Percentiles rank a stretch among this genome's conserved stretches.
Evolutionary conservation across 2,329 filamentous ascomycete species (phyloP).

Genomic region (Scopulariopsis brevicaulis): DNA sequence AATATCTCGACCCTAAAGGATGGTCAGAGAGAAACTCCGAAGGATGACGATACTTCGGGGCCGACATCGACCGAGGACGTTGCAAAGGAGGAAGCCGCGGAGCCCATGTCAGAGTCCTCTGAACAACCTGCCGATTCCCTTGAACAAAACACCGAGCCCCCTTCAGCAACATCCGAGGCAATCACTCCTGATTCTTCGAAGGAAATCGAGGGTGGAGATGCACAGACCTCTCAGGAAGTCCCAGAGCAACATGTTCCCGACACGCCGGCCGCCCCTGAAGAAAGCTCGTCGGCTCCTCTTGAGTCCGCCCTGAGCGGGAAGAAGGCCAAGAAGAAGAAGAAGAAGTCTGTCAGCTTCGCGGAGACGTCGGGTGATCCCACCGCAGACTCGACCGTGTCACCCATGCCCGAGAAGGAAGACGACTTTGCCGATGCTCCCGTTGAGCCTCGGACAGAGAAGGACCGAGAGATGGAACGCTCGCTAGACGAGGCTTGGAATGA

Average conservation of each 20-base stretch:
- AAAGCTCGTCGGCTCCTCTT: background rate
- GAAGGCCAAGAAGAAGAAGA: conserved; percentile 22
- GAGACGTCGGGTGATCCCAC: background rate
- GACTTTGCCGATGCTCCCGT: background rate
- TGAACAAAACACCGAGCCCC: too few species aligned
- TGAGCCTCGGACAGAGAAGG: background rate
- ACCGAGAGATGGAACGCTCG: background rate
- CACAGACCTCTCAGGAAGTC: too few species aligned
- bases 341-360: conserved; percentile 9
- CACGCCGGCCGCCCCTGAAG: background rate
- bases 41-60: background rate
- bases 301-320: conserved; percentile 7
- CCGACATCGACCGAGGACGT: background rate
- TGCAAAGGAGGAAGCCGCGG: background rate
- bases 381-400: background rate
- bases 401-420: conserved; percentile 2
- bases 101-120: conserved; percentile 2
- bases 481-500: background rate
- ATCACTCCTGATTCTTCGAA: too few species aligned
- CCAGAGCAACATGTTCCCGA: too few species aligned
- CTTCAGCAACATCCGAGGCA: too few species aligned
- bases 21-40: too few species aligned
- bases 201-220: too few species aligned
- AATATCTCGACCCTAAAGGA: too few species aligned
- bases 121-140: background rate